Evolutionary conservation across 129 eudicot genomes (phyloP).

Genomic region (Helianthus tuberosus): DNA sequence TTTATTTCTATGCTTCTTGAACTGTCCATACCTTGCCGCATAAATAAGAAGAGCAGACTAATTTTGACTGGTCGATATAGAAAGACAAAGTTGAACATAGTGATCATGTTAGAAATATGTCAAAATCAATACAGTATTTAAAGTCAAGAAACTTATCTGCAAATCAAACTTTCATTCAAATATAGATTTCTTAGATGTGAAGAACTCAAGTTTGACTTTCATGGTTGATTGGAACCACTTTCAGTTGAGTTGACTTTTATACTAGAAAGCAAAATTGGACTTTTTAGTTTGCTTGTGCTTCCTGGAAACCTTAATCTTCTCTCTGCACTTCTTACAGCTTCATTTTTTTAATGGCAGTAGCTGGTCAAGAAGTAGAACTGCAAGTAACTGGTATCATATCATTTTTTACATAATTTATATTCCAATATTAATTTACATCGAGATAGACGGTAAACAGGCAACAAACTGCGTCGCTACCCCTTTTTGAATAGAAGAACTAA

Average conservation of each 20-base stretch:
- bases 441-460: too few species aligned
- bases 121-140: not conserved
- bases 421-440: not conserved
- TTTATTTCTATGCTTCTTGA: not conserved
- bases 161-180: conserved; percentile 17
- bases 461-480: too few species aligned
- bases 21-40: conserved; percentile 9
- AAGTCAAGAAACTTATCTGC: conserved; percentile 30
- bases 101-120: conserved; percentile 15
- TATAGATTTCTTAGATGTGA: conserved; percentile 10
- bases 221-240: conserved; percentile 9
- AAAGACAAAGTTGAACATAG: not conserved
- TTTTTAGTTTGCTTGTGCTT: not conserved
- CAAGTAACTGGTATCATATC: conserved; percentile 24
- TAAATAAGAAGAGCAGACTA: conserved; percentile 9
- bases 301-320: conserved; percentile 12
- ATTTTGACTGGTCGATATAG: conserved; percentile 28
- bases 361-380: conserved; percentile 41
- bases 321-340: not conserved
- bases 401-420: not conserved
- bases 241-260: conserved; percentile 20
- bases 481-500: too few species aligned
- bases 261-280: not conserved
- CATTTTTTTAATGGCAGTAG: conserved; percentile 35
- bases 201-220: conserved; percentile 35